These are phyloP conservation scores for Metarhizium anisopliae DNA, from an alignment of 2,329 filamentous ascomycete genomes.

Conservation along the genomic window DNA sequence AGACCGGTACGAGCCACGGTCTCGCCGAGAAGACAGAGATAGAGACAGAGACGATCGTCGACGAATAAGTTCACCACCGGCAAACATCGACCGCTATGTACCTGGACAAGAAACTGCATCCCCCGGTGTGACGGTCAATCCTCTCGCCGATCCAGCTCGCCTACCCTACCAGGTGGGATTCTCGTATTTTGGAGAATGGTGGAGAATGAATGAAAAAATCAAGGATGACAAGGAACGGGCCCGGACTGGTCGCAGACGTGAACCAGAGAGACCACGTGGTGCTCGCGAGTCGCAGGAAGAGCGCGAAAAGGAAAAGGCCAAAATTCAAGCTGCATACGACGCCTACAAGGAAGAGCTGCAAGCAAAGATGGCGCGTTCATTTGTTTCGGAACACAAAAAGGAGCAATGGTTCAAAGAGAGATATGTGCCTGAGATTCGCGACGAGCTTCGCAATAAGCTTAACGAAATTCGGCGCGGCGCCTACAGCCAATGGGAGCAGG, in stretches of 20 bases:
- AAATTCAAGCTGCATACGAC: constrained; percentile 64
- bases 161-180: constrained; percentile 76
- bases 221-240: constrained; percentile 71
- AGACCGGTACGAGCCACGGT: constrained; percentile 68
- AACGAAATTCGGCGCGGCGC: constrained; percentile 70
- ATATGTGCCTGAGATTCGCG: constrained; percentile 76
- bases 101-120: constrained; percentile 56
- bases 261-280: constrained; percentile 53
- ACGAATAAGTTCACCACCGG: constrained; percentile 51
- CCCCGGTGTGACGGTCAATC: constrained; percentile 45
- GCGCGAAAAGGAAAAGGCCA: constrained; percentile 67
- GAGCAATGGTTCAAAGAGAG: constrained; percentile 98
- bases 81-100: constrained; percentile 78
- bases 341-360: constrained; percentile 60
- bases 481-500: constrained; percentile 82
- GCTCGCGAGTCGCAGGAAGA: constrained; percentile 62
- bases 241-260: constrained; percentile 59
- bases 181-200: constrained; percentile 82
- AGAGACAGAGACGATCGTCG: constrained; percentile 57
- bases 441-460: constrained; percentile 64
- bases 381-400: constrained; percentile 84
- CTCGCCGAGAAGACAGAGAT: constrained; percentile 58
- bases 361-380: constrained; percentile 74
- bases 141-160: constrained; percentile 61
- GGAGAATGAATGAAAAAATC: constrained; percentile 72